Evolutionary conservation across 2,329 filamentous ascomycete species (phyloP).

Genomic region (Ophiostoma sp.): DNA sequence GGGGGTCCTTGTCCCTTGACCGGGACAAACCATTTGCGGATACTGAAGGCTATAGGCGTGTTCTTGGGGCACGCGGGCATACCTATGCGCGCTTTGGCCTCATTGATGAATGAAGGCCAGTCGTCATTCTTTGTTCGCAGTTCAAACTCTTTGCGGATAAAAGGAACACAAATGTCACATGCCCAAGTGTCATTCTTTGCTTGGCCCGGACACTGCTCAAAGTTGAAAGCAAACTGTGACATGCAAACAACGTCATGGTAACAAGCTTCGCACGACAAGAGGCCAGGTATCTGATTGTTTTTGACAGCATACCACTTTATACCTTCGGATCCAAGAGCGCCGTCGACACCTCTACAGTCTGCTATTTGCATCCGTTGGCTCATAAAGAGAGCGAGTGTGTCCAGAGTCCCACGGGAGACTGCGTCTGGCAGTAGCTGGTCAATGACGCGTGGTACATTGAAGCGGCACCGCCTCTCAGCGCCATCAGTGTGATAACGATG

Average conservation of each 20-base stretch:
- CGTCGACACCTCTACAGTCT: constrained; percentile 32
- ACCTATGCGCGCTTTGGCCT: constrained; percentile 29
- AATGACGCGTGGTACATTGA: constrained; percentile 35
- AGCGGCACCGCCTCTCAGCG: constrained; percentile 30
- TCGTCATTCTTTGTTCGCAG: constrained; percentile 29
- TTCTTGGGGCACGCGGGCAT: constrained; percentile 19
- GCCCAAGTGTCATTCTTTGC: constrained; percentile 33
- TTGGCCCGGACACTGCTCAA: constrained; percentile 30
- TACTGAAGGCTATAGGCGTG: too few relatives aligned
- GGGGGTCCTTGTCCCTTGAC: constrained; percentile 28
- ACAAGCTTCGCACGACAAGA: constrained; percentile 39
- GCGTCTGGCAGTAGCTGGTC: constrained; percentile 36
- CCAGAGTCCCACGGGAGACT: constrained; percentile 29
- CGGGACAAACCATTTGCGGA: constrained; percentile 35
- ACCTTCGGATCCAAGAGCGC: constrained; percentile 28
- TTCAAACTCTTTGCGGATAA: constrained; percentile 33
- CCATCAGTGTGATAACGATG: constrained; percentile 20
- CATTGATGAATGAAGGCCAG: constrained; percentile 35
- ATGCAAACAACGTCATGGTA: constrained; percentile 35
- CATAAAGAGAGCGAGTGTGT: constrained; percentile 32
- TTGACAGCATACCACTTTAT: constrained; percentile 35
- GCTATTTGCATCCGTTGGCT: constrained; percentile 29
- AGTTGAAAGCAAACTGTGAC: constrained; percentile 32
- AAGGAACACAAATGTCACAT: constrained; percentile 35
- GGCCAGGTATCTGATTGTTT: constrained; percentile 32